phyloP scores from a whole-genome alignment of 768 basidiomycete genomes.

The Heimioporus sp. region DNA sequence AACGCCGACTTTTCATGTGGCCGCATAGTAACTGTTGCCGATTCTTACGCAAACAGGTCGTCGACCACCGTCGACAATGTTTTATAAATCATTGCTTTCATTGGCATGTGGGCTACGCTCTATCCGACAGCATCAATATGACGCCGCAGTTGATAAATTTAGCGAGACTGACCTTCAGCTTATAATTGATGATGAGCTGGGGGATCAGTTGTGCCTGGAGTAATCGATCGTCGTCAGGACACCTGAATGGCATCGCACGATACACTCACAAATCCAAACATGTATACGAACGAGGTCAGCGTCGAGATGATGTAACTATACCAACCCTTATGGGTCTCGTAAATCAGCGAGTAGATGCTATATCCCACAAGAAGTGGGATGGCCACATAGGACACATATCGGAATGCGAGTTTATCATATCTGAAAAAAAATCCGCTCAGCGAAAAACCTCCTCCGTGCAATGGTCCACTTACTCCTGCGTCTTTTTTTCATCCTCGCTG shows the following conservation, averaged over 20 bases:
- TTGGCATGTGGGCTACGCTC: constrained; percentile 97
- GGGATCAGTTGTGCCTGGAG: constrained; percentile 79
- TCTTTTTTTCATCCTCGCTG: constrained; percentile 96
- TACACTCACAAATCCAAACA: constrained; percentile 93
- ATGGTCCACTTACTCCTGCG: constrained; percentile 75
- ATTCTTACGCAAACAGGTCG: constrained; percentile 82
- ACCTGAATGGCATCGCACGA: not conserved
- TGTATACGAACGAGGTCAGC: constrained; percentile 88
- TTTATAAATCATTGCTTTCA: constrained; percentile 98
- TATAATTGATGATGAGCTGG: constrained; percentile 95
- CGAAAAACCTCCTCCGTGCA: constrained; percentile 21
- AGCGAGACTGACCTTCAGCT: constrained; percentile 68
- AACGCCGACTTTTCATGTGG: constrained; percentile 14
- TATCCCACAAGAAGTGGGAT: constrained; percentile 78
- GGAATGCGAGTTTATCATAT: constrained; percentile 92
- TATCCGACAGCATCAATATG: constrained; percentile 30
- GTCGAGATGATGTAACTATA: constrained; percentile 95
- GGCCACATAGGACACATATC: constrained; percentile 88
- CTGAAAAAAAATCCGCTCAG: constrained; percentile 35
- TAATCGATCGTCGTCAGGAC: constrained; percentile 14
- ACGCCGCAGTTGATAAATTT: constrained; percentile 4
- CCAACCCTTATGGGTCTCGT: constrained; percentile 89
- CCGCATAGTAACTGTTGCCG: constrained; percentile 9
- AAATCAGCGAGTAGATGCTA: constrained; percentile 76
- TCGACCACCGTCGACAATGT: constrained; percentile 87